Evolutionary conservation across 2,329 filamentous ascomycete species (phyloP), one percentile per base, ranked within the genome.

Genomic region (Verticillium klebahnii): DNA sequence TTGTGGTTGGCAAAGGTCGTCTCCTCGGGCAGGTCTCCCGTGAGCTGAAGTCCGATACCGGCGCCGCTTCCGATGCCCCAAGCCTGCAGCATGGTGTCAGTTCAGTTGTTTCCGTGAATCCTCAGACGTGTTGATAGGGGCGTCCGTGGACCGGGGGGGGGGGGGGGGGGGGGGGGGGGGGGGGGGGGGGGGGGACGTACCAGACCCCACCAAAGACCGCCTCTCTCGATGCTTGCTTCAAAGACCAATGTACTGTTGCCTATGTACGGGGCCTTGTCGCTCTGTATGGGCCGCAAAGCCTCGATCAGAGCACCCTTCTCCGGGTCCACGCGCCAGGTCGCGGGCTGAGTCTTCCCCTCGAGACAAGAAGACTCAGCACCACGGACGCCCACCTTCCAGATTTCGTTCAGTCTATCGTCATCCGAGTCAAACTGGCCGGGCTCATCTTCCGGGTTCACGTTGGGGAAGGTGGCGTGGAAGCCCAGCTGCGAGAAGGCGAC

Each of bases 221-320:
- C 75, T 19, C 70, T 66, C 5, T 67, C 68, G 45, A 79, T 78
- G 59, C 74, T 77, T 2, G 72, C 72, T 1, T 68, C 68, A 57
- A 79, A 78, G 0, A 68, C 65, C 34, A 79, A 60, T 0, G 73
- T 77, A 58, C 79, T 78, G 56, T 77, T 74, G 40, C 64, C 62
- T 12, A 72, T 69, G 0, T 23, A 8, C 1, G 60, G 63, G 2
- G 65, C 71, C 17, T 69, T 66, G 11, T 65, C 65, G 7, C 66
- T 73, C 8, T 70, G 64, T 1, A 69, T 70, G 2, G 72, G 72
- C 12, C 71, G 63, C 56, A 74, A 71, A 14, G 73, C 75, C 2
- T 72, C 68, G 4, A 78, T 67, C 2, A 74, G 64, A 2, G 72
- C 73, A 2, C 77, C 77, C 17, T 76, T 66, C 2, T 66, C 57